A percentile compares a stretch with the other conserved stretches of the same genome.
Conservation (phyloP, 78 protist species). For the Polysphondylium violaceum region DNA sequence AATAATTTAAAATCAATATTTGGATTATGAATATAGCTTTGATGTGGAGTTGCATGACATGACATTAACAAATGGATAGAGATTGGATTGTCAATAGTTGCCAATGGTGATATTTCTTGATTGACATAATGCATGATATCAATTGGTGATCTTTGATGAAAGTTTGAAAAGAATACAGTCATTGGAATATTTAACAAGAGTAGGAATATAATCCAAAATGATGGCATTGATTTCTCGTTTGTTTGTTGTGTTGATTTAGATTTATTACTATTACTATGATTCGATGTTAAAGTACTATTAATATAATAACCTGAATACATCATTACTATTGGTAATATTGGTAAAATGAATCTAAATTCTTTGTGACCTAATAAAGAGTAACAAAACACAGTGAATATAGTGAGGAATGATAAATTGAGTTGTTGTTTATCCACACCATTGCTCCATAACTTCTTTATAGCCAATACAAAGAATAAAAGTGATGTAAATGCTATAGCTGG, state of each 20-base stretch:
- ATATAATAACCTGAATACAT: slow-evolving; percentile 50
- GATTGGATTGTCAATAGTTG: neutral
- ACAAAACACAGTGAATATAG: neutral
- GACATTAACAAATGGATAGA: slow-evolving; percentile 80
- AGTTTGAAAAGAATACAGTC: slow-evolving; percentile 57
- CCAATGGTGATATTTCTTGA: slow-evolving; percentile 3
- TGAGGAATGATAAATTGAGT: slow-evolving; percentile 4
- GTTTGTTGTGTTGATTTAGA: neutral
- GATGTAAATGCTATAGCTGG: slow-evolving; percentile 62
- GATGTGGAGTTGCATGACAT: slow-evolving; percentile 90
- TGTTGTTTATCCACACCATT: neutral
- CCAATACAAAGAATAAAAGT: slow-evolving; percentile 11
- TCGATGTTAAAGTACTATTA: neutral
- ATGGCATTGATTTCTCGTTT: slow-evolving; percentile 5
- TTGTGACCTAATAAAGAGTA: slow-evolving; percentile 61
- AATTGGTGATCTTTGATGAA: slow-evolving; percentile 77
- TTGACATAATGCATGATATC: slow-evolving; percentile 64
- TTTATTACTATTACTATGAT: neutral
- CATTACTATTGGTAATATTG: slow-evolving; percentile 64
- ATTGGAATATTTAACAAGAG: slow-evolving; percentile 50
- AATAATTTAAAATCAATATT: slow-evolving; percentile 35
- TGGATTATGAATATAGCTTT: slow-evolving; percentile 80
- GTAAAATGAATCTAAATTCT: slow-evolving; percentile 81
- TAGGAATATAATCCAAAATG: neutral
- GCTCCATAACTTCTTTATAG: neutral